A percentile compares a stretch with the other conserved stretches of the same genome.
These are phyloP conservation scores for Arthroderma sp. DNA, from an alignment of 2,329 filamentous ascomycete species.

Conservation along the genomic window DNA sequence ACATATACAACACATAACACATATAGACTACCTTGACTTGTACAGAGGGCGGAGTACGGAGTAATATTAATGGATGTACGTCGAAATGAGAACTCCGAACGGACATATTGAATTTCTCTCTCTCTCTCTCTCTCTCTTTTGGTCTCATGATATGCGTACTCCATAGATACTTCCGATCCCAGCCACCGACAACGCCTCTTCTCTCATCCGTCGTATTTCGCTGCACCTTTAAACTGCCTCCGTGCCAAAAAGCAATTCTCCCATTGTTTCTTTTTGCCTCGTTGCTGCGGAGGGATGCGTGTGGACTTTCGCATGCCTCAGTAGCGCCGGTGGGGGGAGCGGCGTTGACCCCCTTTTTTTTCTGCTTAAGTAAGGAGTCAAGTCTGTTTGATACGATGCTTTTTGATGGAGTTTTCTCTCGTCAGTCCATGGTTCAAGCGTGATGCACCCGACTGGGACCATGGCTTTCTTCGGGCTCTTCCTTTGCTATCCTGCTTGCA, in stretches of 20 bases:
- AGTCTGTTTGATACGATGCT: too few relatives aligned
- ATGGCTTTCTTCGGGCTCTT: neutral
- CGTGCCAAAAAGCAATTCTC: slow-evolving; percentile 1
- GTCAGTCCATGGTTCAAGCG: neutral
- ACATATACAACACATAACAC: too few relatives aligned
- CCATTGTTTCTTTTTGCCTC: neutral
- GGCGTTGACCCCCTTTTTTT: neutral
- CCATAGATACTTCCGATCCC: neutral
- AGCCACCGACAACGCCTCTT: neutral
- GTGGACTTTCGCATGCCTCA: neutral
- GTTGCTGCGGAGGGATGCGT: slow-evolving; percentile 1
- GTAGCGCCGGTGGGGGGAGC: neutral
- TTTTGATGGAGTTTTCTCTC: neutral
- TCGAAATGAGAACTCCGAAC: too few relatives aligned
- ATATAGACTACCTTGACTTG: too few relatives aligned
- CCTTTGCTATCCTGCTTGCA: neutral
- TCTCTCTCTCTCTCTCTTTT: too few relatives aligned
- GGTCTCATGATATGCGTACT: neutral
- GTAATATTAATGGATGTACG: too few relatives aligned
- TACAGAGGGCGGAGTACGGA: too few relatives aligned
- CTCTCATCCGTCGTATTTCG: neutral
- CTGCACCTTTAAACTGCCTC: neutral
- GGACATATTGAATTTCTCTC: too few relatives aligned
- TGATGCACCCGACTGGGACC: neutral
- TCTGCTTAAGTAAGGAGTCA: too few relatives aligned